Evolutionary conservation across 192 early-diverging fungal species (phyloP), one percentile per base, ranked within the genome.

Genomic region (Chytriomyces hyalinus): DNA sequence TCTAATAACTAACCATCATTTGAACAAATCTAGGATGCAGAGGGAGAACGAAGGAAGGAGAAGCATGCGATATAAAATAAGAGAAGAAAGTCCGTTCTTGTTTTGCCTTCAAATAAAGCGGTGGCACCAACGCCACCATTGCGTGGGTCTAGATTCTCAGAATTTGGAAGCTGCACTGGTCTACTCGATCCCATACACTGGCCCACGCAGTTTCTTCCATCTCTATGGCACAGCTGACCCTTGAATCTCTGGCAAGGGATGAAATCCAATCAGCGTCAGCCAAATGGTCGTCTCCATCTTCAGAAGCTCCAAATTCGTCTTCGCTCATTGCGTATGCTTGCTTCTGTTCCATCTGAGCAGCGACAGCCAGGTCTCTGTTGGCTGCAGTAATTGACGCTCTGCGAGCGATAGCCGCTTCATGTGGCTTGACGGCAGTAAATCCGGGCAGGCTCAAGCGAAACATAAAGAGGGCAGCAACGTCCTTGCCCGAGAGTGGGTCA

Each of bases 391-490:
- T 11, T 13, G 66, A 13, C 0, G 66, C 15, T 28, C 43, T 28
- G n/a, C 49, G 49, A 8, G n/a, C 15, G 46, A 47, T 11, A 2
- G 7, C 49, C 53, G 22, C 49, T 20, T 48, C 43, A 11, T 68
- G 44, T 15, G 43, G 9, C n/a, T 11, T 50, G 44, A 46, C 47
- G n/a, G 44, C 28, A 13, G 13, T 13, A 20, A 57, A 57, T 13
- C 53, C 53, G 0, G 71, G 60, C 53, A 73, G 57, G n/a, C 59
- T 62, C 53, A 73, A 61, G 4, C 71, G 71, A 60, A 73, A 73
- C 59, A 73, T n/a, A 24, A 11, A 49, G 43, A 73, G 61, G 59
- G 47, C 43, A 9, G 71, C 71, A 10, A 73, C 49, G 71, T 73
- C 71, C 13, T 60, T 15, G 9, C 60, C 60, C 11, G 71, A 47